These are phyloP conservation scores for Cystoderma amianthinum DNA, from an alignment of 768 basidiomycete species.

Conservation along the genomic window DNA sequence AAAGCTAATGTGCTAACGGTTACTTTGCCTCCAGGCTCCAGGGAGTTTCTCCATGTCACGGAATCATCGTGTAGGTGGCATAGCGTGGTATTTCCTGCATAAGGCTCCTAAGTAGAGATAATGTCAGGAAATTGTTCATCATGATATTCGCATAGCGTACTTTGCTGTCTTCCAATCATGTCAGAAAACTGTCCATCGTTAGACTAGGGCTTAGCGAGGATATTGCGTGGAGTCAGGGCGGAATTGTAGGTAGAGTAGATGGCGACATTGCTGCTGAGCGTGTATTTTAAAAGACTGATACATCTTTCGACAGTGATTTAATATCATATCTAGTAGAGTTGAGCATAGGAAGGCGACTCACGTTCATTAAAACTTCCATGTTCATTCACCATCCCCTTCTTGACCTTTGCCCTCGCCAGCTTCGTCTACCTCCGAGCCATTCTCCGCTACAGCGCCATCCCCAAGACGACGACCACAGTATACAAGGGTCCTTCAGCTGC, in stretches of 20 bases:
- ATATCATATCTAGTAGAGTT: neutral
- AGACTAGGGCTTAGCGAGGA: slow-evolving; percentile 98
- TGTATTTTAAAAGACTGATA: slow-evolving; percentile 89
- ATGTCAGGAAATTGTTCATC: neutral
- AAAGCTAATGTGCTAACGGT: slow-evolving; percentile 97
- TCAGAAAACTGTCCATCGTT: slow-evolving; percentile 99
- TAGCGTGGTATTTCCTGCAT: slow-evolving; percentile 86
- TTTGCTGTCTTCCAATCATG: slow-evolving; percentile 94
- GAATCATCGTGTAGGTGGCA: slow-evolving; percentile 99
- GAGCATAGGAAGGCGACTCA: slow-evolving; percentile 39
- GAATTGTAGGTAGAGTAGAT: slow-evolving; percentile 87
- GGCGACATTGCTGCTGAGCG: slow-evolving; percentile 72
- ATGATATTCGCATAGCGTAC: slow-evolving; percentile 30
- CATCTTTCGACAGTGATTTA: slow-evolving; percentile 48
- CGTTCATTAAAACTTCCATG: slow-evolving; percentile 91
- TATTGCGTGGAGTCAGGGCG: slow-evolving; percentile 83
- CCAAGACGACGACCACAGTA: slow-evolving; percentile 82
- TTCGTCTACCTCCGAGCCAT: slow-evolving; percentile 39
- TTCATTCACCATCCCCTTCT: slow-evolving; percentile 76
- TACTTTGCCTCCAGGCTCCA: slow-evolving; percentile 96
- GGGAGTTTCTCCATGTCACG: slow-evolving; percentile 98
- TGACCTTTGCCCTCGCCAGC: slow-evolving; percentile 66
- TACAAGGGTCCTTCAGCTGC: slow-evolving; percentile 90
- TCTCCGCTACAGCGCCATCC: slow-evolving; percentile 33
- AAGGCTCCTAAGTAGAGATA: slow-evolving; percentile 17